Base-by-base conservation (phyloP, 768 basidiomycete species). In the Wakefieldia striispora region DNA sequence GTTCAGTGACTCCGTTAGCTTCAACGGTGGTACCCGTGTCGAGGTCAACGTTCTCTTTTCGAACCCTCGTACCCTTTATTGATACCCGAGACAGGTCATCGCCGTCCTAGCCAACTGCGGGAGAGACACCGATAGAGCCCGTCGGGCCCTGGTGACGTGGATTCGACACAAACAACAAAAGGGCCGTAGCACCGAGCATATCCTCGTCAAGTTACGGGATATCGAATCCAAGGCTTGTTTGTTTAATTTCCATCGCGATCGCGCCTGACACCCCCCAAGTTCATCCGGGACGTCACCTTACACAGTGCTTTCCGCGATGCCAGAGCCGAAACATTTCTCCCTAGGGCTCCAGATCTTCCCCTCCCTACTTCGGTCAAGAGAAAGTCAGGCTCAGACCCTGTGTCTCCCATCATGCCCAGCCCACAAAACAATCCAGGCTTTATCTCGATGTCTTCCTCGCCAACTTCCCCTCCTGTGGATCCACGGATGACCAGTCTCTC, bases 251-350 rank as follows among this genome's bases (percentile, higher is more conserved):
- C 19, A n/a, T 12, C n/a, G 31, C 12, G 17, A 38, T 16, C 14
- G 17, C 35, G 31, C 14, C 38, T 55, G 24, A 53, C 39, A 3
- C 11, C 42, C 40, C 5, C 5, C 34, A 46, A 68, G 68, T 68
- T 68, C 49, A 65, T 70, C 53, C 60, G 45, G 43, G 67, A 68
- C 43, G 17, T n/a, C 5, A 54, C 56, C 35, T 40, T 68, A 0
- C 66, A 68, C 35, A 31, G 37, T 26, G 67, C 68, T n/a, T 68
- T 68, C 21, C 67, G 68, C 20, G 64, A 70, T 37, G 67, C 67
- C 13, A 66, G 67, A 50, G 67, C 67, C 24, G 44, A 50, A 36
- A 68, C 67, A 0, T 60, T 12, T 34, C 52, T 68, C 3, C 67
- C 67, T 6, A 58, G 58, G 17, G 45, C 68, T 2, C 60, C 47